A percentile compares a stretch with the other conserved stretches of the same genome.
phyloP scores from a whole-genome alignment of 345 rosid species.

The Dipteronia sinensis region DNA sequence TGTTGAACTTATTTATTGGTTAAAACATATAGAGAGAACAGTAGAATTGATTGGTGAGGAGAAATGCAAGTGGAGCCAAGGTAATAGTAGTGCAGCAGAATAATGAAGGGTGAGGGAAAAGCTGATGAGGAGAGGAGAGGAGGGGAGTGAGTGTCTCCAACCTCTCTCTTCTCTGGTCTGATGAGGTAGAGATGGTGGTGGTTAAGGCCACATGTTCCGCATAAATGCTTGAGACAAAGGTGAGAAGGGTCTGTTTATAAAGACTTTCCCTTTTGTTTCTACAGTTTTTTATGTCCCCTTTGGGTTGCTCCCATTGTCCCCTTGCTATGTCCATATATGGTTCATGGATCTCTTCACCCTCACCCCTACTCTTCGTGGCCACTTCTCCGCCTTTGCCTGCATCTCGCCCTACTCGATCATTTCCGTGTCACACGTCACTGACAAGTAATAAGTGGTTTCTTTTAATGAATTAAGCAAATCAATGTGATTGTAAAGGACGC shows the following conservation, averaged over 20 bases:
- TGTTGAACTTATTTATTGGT: too few species aligned
- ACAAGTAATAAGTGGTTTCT: too few species aligned
- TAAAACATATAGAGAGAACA: neutral
- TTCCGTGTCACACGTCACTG: too few species aligned
- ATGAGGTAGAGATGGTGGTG: constrained; percentile 32
- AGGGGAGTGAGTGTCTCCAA: neutral
- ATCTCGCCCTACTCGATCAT: too few species aligned
- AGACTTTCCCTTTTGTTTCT: constrained; percentile 26
- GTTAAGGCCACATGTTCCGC: constrained; percentile 54
- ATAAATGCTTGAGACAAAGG: constrained; percentile 48
- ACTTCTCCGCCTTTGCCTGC: constrained; percentile 40
- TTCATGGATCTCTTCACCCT: constrained; percentile 30
- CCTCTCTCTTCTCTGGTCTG: neutral
- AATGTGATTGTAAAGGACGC: too few species aligned
- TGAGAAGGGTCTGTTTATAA: constrained; percentile 21
- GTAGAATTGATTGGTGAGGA: neutral
- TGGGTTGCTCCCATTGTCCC: constrained; percentile 46
- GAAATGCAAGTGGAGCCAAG: neutral
- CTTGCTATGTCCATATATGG: constrained; percentile 29
- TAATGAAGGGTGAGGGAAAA: constrained; percentile 17
- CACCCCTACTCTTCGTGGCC: constrained; percentile 31
- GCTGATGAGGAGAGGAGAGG: constrained; percentile 5
- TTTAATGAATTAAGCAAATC: too few species aligned
- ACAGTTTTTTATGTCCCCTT: constrained; percentile 52
- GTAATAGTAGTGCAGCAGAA: neutral